Evolutionary conservation across 225 moss, liverwort and hornwort genomes (phyloP).

Genomic region (Antitrichia curtipendula): DNA sequence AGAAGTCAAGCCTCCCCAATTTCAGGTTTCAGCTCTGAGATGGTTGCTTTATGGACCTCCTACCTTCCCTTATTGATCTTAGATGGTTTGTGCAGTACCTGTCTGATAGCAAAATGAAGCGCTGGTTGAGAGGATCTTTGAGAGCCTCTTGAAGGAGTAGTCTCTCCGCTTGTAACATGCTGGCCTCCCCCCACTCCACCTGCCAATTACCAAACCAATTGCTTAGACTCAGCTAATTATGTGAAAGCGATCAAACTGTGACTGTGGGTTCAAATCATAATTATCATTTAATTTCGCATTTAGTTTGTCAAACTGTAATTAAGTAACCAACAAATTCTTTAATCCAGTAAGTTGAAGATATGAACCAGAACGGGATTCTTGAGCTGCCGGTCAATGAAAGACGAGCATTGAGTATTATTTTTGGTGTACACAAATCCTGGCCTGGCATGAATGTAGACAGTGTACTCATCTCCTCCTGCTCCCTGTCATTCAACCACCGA

Average conservation of each 20-base stretch:
- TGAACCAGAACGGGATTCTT: constrained; percentile 29
- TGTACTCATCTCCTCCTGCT: constrained; percentile 27
- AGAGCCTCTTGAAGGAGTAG: constrained; percentile 61
- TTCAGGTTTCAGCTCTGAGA: too few species aligned
- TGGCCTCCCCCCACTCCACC: constrained; percentile 96
- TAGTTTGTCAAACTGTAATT: not conserved
- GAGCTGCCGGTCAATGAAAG: constrained; percentile 37
- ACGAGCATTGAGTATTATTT: constrained; percentile 35
- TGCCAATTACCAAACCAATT: not conserved
- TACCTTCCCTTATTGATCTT: too few species aligned
- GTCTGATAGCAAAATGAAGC: constrained; percentile 81
- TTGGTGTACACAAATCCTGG: constrained; percentile 32
- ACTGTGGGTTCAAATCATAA: not conserved
- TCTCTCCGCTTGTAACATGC: constrained; percentile 87
- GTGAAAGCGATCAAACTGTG: not conserved
- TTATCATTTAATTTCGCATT: not conserved
- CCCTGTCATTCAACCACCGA: constrained; percentile 10
- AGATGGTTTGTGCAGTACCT: constrained; percentile 24
- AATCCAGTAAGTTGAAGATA: not conserved
- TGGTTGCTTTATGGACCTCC: too few species aligned
- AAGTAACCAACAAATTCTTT: not conserved
- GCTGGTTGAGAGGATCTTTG: constrained; percentile 59
- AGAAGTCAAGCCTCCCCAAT: too few species aligned
- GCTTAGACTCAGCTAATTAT: not conserved
- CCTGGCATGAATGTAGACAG: constrained; percentile 44